phyloP scores from a whole-genome alignment of 768 basidiomycete genomes.

The Leccinum longicurvipes region DNA sequence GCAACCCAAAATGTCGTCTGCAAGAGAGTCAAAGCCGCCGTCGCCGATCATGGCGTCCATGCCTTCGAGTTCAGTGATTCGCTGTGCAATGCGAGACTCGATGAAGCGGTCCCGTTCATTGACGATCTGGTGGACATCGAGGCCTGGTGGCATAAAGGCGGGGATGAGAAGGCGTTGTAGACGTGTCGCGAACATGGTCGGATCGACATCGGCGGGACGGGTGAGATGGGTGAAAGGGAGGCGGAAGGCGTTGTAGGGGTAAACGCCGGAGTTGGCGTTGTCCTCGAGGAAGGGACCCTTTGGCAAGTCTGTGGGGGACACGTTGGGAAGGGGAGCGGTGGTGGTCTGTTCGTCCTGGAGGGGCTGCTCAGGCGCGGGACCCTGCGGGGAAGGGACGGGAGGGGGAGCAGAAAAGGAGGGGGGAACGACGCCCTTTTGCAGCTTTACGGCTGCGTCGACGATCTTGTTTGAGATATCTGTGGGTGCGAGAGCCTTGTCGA shows the following conservation, averaged over 20 bases:
- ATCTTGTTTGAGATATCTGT: slow-evolving; percentile 59
- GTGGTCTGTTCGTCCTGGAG: slow-evolving; percentile 56
- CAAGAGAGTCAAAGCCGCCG: slow-evolving; percentile 57
- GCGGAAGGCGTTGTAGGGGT: slow-evolving; percentile 88
- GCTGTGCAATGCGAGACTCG: slow-evolving; percentile 83
- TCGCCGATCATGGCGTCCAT: slow-evolving; percentile 80
- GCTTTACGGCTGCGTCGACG: slow-evolving; percentile 73
- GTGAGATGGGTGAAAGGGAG: slow-evolving; percentile 82
- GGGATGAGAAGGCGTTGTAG: slow-evolving; percentile 83
- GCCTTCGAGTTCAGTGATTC: slow-evolving; percentile 80
- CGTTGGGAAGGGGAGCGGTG: slow-evolving; percentile 31
- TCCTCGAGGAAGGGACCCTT: slow-evolving; percentile 78
- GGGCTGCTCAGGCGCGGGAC: slow-evolving; percentile 33
- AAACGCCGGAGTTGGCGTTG: slow-evolving; percentile 74
- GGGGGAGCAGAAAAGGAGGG: slow-evolving; percentile 23
- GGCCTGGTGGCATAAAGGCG: slow-evolving; percentile 83
- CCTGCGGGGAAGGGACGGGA: slow-evolving; percentile 18
- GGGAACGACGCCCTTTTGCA: slow-evolving; percentile 51
- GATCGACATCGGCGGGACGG: slow-evolving; percentile 57
- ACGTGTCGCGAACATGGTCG: slow-evolving; percentile 62
- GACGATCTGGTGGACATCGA: slow-evolving; percentile 89
- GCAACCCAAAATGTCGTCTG: slow-evolving; percentile 34
- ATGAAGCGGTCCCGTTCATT: slow-evolving; percentile 91
- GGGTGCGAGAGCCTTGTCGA: slow-evolving; percentile 63
- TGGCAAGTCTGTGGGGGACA: slow-evolving; percentile 59